These are phyloP conservation scores for Plasmodium yoelii DNA, from an alignment of 169 alveolate genomes.

Conservation along the genomic window DNA sequence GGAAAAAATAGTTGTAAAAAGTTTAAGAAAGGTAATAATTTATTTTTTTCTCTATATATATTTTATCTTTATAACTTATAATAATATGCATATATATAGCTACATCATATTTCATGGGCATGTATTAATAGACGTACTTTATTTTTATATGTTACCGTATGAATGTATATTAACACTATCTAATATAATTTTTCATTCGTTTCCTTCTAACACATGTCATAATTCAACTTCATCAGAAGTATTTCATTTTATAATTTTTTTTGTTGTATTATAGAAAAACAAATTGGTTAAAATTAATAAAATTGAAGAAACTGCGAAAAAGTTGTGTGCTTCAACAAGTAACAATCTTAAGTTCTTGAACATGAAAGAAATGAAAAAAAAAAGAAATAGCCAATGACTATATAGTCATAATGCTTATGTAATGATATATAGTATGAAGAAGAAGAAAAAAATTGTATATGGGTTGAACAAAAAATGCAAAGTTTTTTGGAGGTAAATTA, in stretches of 20 bases:
- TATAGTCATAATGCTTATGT: not conserved
- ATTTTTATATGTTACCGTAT: too few relatives aligned
- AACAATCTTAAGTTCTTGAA: constrained; percentile 43
- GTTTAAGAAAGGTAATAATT: constrained; percentile 56
- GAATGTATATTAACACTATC: too few relatives aligned
- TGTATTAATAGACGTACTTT: too few relatives aligned
- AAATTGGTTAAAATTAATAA: constrained; percentile 56
- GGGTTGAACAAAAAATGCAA: too few relatives aligned
- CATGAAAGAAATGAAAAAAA: constrained; percentile 17
- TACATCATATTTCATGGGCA: too few relatives aligned
- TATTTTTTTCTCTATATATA: too few relatives aligned
- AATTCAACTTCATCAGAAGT: too few relatives aligned
- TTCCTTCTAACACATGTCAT: too few relatives aligned
- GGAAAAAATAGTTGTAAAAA: constrained; percentile 57
- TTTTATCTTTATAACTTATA: too few relatives aligned
- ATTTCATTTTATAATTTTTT: not conserved
- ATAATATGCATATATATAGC: too few relatives aligned
- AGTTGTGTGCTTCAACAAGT: constrained; percentile 39
- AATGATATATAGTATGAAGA: not conserved
- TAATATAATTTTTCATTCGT: too few relatives aligned
- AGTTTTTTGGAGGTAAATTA: too few relatives aligned
- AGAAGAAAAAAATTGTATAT: not conserved
- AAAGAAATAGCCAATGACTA: constrained; percentile 1
- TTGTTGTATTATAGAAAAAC: constrained; percentile 30
- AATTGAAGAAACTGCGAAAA: constrained; percentile 68